Conservation (phyloP, 2,329 filamentous ascomycete genomes). For the Bipolaris zeicola region DNA sequence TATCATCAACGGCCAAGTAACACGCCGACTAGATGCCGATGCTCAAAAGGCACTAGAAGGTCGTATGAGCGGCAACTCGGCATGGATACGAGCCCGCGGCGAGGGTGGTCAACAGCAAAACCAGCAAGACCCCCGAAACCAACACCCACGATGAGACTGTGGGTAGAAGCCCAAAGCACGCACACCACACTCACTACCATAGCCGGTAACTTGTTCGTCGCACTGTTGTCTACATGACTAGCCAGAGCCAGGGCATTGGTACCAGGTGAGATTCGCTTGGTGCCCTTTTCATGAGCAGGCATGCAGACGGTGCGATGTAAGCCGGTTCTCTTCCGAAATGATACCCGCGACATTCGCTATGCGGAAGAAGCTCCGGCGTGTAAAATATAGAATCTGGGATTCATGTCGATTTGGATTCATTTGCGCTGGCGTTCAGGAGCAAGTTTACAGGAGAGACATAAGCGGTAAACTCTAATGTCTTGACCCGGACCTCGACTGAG, state of each 20-base stretch:
- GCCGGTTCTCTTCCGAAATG: constrained; percentile 16
- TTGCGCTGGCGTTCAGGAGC: constrained; percentile 45
- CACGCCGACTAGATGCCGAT: constrained; percentile 50
- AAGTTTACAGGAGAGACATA: constrained; percentile 33
- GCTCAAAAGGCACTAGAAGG: constrained; percentile 56
- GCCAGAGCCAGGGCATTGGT: constrained; percentile 17
- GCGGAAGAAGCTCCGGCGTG: constrained; percentile 32
- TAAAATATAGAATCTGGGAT: constrained; percentile 40
- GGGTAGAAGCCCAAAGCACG: constrained; percentile 5
- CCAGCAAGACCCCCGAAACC: constrained; percentile 47
- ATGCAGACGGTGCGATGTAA: constrained; percentile 22
- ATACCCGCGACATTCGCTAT: constrained; percentile 27
- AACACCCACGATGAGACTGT: constrained; percentile 44
- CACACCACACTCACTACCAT: constrained; percentile 13
- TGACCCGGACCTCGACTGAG: constrained; percentile 26
- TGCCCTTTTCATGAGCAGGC: constrained; percentile 21
- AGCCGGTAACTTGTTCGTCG: constrained; percentile 10
- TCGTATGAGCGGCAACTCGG: constrained; percentile 47
- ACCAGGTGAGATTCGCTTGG: constrained; percentile 1
- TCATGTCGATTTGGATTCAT: constrained; percentile 28
- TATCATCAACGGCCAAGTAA: constrained; percentile 37
- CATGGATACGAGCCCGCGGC: constrained; percentile 46
- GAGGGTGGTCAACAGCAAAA: constrained; percentile 46
- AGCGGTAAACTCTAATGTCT: constrained; percentile 45
- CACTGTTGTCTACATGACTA: constrained; percentile 14